Evolutionary conservation across 768 basidiomycete species (phyloP).

Genomic region (Exsudoporus frostii): DNA sequence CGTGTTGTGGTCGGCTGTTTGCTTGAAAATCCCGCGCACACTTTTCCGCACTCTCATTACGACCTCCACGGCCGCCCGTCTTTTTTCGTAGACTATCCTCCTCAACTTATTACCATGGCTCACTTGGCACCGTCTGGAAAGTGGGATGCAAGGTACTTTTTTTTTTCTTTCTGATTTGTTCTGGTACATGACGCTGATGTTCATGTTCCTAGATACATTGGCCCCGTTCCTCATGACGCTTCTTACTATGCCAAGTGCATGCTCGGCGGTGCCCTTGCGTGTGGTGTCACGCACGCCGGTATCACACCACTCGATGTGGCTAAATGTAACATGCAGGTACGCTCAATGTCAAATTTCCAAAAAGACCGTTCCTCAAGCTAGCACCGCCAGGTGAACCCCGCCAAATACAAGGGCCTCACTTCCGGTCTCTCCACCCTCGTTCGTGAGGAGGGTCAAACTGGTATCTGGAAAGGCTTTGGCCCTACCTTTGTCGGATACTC

Average conservation of each 20-base stretch:
- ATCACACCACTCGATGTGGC: conserved; percentile 86
- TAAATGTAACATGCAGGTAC: conserved; percentile 90
- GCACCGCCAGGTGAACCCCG: conserved; percentile 61
- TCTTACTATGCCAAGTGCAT: conserved; percentile 82
- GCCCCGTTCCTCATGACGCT: conserved; percentile 72
- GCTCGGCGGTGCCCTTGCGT: conserved; percentile 85
- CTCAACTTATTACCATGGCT: conserved; percentile 44
- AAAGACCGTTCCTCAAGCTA: background rate
- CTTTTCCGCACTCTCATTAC: conserved; percentile 19
- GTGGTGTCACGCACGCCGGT: conserved; percentile 84
- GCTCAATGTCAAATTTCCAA: conserved; percentile 10
- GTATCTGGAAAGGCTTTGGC: conserved; percentile 93
- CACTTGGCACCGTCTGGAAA: conserved; percentile 49
- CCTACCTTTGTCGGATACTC: conserved; percentile 94
- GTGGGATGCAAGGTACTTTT: conserved; percentile 68
- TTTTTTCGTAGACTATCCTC: conserved; percentile 24
- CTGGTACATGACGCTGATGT: background rate
- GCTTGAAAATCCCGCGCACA: background rate
- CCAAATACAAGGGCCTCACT: conserved; percentile 68
- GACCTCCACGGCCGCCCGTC: conserved; percentile 18
- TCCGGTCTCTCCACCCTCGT: conserved; percentile 61
- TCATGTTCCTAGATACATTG: conserved; percentile 47
- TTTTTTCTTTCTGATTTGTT: background rate
- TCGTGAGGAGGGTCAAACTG: conserved; percentile 77
- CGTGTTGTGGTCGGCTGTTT: conserved; percentile 10